Percentiles rank a stretch among this genome's conserved stretches.
These are phyloP conservation scores for Scalesia atractyloides DNA, from an alignment of 129 eudicot genomes.

Conservation along the genomic window DNA sequence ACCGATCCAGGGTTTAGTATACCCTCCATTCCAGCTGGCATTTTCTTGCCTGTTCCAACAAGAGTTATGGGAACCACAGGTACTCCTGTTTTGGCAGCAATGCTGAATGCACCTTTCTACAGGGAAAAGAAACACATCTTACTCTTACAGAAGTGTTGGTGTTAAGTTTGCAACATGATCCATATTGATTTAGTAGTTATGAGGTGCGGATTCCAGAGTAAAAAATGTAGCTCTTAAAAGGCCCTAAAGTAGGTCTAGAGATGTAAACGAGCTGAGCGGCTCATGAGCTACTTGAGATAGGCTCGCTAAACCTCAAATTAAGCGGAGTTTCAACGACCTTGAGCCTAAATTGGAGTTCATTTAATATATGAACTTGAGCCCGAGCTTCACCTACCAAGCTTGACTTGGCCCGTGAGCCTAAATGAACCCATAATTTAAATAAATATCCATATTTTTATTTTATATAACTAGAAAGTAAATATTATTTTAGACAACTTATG, in stretches of 20 bases:
- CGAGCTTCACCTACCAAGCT: too few species aligned
- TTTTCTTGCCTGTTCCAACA: slow-evolving; percentile 83
- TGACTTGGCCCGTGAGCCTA: too few species aligned
- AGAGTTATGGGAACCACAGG: slow-evolving; percentile 89
- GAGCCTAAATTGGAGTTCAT: too few species aligned
- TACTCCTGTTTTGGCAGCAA: slow-evolving; percentile 84
- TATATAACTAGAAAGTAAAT: too few species aligned
- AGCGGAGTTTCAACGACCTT: too few species aligned
- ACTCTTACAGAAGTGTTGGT: neutral
- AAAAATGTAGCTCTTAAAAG: slow-evolving; percentile 1
- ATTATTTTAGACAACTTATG: too few species aligned
- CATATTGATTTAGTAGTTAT: neutral
- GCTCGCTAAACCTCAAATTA: too few species aligned
- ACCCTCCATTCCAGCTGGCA: slow-evolving; percentile 89
- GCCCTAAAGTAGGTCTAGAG: neutral
- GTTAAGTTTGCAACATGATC: slow-evolving; percentile 7
- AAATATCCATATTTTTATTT: too few species aligned
- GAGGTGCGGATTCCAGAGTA: neutral
- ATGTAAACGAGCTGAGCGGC: too few species aligned
- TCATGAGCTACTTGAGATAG: too few species aligned
- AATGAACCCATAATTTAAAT: too few species aligned
- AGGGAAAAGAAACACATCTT: slow-evolving; percentile 8
- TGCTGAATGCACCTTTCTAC: slow-evolving; percentile 98
- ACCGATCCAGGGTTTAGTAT: slow-evolving; percentile 61
- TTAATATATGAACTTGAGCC: too few species aligned